Evolutionary conservation across 2,329 filamentous ascomycete genomes (phyloP), one percentile per base, ranked within the genome.

Genomic region (Huntiella abstrusa): DNA sequence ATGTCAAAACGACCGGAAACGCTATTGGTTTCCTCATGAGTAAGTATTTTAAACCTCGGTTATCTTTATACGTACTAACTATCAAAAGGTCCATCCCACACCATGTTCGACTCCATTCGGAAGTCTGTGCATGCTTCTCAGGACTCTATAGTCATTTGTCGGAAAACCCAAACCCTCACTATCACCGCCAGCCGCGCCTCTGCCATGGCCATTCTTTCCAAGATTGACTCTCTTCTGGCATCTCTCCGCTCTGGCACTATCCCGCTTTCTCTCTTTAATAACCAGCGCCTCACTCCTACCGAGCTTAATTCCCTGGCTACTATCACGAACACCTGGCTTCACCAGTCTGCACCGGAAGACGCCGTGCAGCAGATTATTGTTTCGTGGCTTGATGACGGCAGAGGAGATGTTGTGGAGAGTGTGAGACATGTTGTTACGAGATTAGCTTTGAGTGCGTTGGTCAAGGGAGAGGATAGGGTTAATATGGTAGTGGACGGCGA

Each of bases 21-120:
- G 60, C 66, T 44, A 70, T 71, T 50, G 52, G 56, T 32, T 60
- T 71, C 3, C 56, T 75, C 17, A 58, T 62, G 40, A 57, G 69
- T 71, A 59, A 51, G 65, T 62, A 22, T 15, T 19, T 38, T 8
- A 7, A 19, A 19, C 11, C n/a, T 5, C 11, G 34, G 15, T 11
- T n/a, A 8, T 16, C n/a, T 33, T 28, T 32, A 11, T 35, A 6
- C n/a, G 7, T 44, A 22, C 33, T 11, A 11, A 17, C 22, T 7
- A 15, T 37, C 22, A 11, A 34, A 15, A 50, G 49, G 37, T 38
- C 38, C 45, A 33, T 32, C 41, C 13, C 36, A 32, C 2, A 38
- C 38, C 8, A 35, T 61, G 11, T 50, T 62, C 15, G 48, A 55
- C 49, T 55, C 52, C n/a, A 46, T 58, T n/a, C 54, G 51, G 7